Evolutionary conservation across 2,329 filamentous ascomycete genomes (phyloP), one percentile per base, ranked within the genome.

Genomic region (Phaeosphaeria sp.): DNA sequence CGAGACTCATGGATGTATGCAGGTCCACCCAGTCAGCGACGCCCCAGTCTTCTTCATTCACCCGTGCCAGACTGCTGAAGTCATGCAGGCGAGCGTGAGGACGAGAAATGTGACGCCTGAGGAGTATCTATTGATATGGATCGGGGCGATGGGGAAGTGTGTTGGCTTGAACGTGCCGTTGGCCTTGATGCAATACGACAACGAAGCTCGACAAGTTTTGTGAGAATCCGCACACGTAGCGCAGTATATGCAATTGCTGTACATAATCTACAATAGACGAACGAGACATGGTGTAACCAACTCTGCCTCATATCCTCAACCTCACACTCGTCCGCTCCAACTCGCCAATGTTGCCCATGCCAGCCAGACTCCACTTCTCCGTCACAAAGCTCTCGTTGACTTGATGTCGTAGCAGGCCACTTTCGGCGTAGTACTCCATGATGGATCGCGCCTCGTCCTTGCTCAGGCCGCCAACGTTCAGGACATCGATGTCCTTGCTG

Each of bases 391-490:
- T 81, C 72, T 93, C 88, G 69, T 91, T 89, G 49, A 97, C 83
- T 46, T 81, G 83, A 60, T 86, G 82, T 63, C 91, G 86, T 72
- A 96, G 75, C 74, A 97, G 82, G 13, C 94, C 95, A 76, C 92
- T 96, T 36, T 87, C 87, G 5, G 92, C 93, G 83, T 94, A 98
- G 80, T 97, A 98, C 81, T 97, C 93, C 87, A 98, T 89, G 67
- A 96, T 82, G 0, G 87, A 84, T 58, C 89, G 86, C 11, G 91
- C 88, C 79, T 98, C 94, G 1, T 84, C 79, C 78, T 89, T 91
- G 68, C 82, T 89, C 65, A 97, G 71, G 8, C 91, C 90, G 43
- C 85, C 83, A 20, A 97, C 73, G 20, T 85, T 83, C 66, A 83
- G 76, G 2, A 85, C 74, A 30, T 81, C 77, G 1, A 75, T 74